Conservation (phyloP, 2,329 filamentous ascomycete genomes). For the Fusarium sp. region DNA sequence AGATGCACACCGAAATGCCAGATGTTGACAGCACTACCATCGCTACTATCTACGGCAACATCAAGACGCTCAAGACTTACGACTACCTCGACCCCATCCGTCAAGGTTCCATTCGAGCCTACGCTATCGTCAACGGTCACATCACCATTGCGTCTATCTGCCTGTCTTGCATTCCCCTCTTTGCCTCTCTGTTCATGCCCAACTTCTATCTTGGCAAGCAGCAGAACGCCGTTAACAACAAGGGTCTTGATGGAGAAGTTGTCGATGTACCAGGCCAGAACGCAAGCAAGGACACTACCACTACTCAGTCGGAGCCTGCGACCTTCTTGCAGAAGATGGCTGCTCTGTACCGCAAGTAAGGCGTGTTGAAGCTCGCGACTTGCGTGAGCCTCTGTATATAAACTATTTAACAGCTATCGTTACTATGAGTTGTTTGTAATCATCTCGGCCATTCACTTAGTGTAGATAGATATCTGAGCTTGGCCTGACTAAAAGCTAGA, state of each 20-base stretch:
- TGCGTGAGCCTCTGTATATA: rapidly evolving
- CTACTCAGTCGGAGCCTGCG: slow-evolving; percentile 1
- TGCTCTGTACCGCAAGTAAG: slow-evolving; percentile 25
- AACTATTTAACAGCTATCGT: rapidly evolving
- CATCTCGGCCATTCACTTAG: rapidly evolving
- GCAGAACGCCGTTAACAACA: slow-evolving; percentile 53
- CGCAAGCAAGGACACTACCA: background rate
- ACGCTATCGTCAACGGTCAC: slow-evolving; percentile 51
- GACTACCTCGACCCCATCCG: slow-evolving; percentile 52
- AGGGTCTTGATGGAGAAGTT: slow-evolving; percentile 49
- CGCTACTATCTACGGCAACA: slow-evolving; percentile 52
- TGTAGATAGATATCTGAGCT: background rate
- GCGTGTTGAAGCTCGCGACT: rapidly evolving
- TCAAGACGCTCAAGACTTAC: slow-evolving; percentile 52
- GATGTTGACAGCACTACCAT: slow-evolving; percentile 43
- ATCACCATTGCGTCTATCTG: slow-evolving; percentile 51
- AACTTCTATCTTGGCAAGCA: slow-evolving; percentile 55
- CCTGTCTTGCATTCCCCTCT: slow-evolving; percentile 50
- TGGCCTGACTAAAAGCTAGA: too few species aligned
- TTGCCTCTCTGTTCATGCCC: slow-evolving; percentile 57
- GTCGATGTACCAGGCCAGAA: slow-evolving; percentile 42
- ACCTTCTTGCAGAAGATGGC: slow-evolving; percentile 24
- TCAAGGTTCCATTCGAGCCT: slow-evolving; percentile 55
- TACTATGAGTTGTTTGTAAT: rapidly evolving
- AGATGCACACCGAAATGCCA: slow-evolving; percentile 51